Base-by-base conservation (phyloP, 2,329 filamentous ascomycete species). In the Xylariaceae sp. region DNA sequence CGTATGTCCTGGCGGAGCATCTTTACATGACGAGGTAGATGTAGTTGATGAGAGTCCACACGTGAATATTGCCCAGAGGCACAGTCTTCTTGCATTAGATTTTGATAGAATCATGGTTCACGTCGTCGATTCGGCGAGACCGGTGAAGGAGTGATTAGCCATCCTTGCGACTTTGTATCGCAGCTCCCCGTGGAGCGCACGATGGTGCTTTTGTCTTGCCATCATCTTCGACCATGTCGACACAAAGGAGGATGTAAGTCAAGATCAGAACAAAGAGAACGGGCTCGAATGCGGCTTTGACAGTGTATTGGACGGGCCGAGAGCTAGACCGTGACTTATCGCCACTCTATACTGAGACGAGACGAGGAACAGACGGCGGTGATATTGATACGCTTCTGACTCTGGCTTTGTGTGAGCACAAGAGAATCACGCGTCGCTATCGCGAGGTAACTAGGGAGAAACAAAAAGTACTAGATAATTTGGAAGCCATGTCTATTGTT, bases 161-260 rank as follows among this genome's bases (percentile, higher is more conserved):
- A 66, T 67, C 53, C 45, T 64, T 23, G 58, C n/a, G 59, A 47
- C 53, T 30, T 15, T 50, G 9, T 39, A 23, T 30, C 49, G 51
- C 48, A 18, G 15, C 51, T 30, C 51, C 57, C 51, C 56, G 42
- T 53, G 55, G 55, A 57, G 50, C 56, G 45, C 42, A 34, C 55
- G 45, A 55, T 30, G 45, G 39, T 61, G 57, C 51, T 67, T 66
- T 66, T 67, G 62, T 67, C 60, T 53, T 55, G 48, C 35, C 49
- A 51, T 66, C 62, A 57, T 56, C 59, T 64, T 63, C 64, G 34
- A 49, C 51, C 58, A 55, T 51, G 45, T n/a, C 47, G 13, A 49
- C 15, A 70, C 69, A 71, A 71, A 70, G 70, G 51, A 48, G 50
- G 13, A 56, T 62, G 51, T 45, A 58, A 61, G 52, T 57, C 55